Conservation (phyloP, 441 rosid genomes). For the Euphorbia celastroides region DNA sequence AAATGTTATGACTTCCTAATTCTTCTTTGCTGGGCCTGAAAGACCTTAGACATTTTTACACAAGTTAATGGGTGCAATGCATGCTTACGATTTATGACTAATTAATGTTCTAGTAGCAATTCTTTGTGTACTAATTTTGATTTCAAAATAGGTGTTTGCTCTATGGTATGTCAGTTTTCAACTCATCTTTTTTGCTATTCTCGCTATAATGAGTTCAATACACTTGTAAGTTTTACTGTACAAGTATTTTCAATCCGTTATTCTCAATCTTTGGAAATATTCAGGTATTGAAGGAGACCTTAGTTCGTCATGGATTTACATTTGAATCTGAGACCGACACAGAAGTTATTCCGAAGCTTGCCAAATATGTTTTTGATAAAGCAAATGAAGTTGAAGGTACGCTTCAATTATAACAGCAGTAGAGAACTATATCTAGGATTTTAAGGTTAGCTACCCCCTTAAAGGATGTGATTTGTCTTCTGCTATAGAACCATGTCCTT, state of each 20-base stretch:
- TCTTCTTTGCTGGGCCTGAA: neutral
- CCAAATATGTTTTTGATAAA: constrained; percentile 81
- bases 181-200: neutral
- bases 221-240: neutral
- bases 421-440: neutral
- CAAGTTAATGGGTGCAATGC: neutral
- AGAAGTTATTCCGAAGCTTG: constrained; percentile 94
- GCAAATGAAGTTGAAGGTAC: constrained; percentile 74
- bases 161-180: neutral
- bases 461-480: neutral
- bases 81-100: neutral
- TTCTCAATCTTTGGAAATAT: constrained; percentile 4
- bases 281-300: constrained; percentile 73
- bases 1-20: neutral
- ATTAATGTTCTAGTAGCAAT: neutral
- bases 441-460: neutral
- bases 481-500: neutral
- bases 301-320: constrained; percentile 75
- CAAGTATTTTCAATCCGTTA: constrained; percentile 8
- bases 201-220: neutral
- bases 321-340: constrained; percentile 93
- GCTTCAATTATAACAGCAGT: constrained; percentile 1
- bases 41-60: neutral
- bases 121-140: neutral
- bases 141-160: neutral